These are phyloP conservation scores for Trichoderma sp. DNA, from an alignment of 2,329 filamentous ascomycete genomes.

Conservation along the genomic window DNA sequence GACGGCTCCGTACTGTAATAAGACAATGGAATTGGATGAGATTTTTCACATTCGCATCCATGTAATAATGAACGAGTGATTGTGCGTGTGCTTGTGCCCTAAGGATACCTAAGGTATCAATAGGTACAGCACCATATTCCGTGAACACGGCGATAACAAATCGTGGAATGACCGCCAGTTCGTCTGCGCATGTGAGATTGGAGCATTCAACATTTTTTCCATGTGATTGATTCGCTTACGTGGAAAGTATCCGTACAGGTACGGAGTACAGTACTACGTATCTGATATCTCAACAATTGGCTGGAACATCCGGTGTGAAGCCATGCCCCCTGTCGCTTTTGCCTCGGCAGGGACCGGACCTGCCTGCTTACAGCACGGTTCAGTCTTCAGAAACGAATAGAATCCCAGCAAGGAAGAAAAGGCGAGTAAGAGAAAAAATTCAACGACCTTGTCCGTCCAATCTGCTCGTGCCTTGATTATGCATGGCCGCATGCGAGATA, in stretches of 20 bases:
- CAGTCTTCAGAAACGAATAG: conserved; percentile 3
- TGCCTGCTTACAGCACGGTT: background rate
- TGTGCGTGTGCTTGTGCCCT: background rate
- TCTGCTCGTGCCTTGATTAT: conserved; percentile 18
- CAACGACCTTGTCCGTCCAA: background rate
- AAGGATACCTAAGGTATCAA: too few relatives aligned
- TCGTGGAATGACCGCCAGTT: background rate
- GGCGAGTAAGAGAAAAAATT: background rate
- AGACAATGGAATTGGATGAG: too few relatives aligned
- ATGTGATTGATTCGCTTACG: conserved; percentile 16
- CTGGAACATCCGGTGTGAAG: background rate
- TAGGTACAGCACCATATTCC: too few relatives aligned
- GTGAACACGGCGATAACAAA: background rate
- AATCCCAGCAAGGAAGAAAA: conserved; percentile 1
- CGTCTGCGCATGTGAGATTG: background rate
- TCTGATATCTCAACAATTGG: conserved; percentile 3
- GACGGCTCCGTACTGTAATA: background rate
- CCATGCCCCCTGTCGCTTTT: background rate
- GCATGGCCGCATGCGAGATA: conserved; percentile 16
- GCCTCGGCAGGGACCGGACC: conserved; percentile 8
- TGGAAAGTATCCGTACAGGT: background rate
- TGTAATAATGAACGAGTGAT: too few relatives aligned
- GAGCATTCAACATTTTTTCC: background rate
- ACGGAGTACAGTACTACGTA: background rate
- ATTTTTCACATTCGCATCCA: background rate